phyloP scores from a whole-genome alignment of 176 grass and related monocot genomes.

The Cocos nucifera region DNA sequence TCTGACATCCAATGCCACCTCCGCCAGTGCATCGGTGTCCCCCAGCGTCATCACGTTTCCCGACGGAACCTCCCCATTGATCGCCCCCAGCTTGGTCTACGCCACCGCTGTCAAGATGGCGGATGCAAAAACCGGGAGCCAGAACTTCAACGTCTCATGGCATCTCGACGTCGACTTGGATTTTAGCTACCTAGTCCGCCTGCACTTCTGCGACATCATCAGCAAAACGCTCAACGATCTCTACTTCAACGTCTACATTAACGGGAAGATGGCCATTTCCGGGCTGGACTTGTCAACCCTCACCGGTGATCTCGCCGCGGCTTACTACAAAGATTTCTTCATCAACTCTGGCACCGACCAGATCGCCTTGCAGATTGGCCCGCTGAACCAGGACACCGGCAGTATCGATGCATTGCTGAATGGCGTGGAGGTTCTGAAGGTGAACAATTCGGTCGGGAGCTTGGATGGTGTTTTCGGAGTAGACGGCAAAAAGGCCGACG shows the following conservation, averaged over 20 bases:
- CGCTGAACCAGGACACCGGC: background rate
- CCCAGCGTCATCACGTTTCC: background rate
- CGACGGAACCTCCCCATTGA: constrained; percentile 4
- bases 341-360: background rate
- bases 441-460: constrained; percentile 13
- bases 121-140: background rate
- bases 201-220: constrained; percentile 19
- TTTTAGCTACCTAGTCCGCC: constrained; percentile 1
- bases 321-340: constrained; percentile 12
- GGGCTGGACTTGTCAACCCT: constrained; percentile 1
- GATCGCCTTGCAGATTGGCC: constrained; percentile 5
- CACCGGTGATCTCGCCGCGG: background rate
- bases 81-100: constrained; percentile 2
- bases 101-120: constrained; percentile 4
- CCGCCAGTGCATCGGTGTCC: background rate
- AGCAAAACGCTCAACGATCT: constrained; percentile 9
- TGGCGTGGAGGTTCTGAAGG: constrained; percentile 12
- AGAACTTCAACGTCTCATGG: constrained; percentile 12
- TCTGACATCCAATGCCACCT: background rate
- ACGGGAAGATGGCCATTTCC: background rate
- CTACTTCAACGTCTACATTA: constrained; percentile 17
- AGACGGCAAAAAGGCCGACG: background rate
- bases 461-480: constrained; percentile 1
- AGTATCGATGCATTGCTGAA: constrained; percentile 1
- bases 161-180: background rate